Conservation (phyloP, 768 basidiomycete species). For the Mycena galericulata region DNA sequence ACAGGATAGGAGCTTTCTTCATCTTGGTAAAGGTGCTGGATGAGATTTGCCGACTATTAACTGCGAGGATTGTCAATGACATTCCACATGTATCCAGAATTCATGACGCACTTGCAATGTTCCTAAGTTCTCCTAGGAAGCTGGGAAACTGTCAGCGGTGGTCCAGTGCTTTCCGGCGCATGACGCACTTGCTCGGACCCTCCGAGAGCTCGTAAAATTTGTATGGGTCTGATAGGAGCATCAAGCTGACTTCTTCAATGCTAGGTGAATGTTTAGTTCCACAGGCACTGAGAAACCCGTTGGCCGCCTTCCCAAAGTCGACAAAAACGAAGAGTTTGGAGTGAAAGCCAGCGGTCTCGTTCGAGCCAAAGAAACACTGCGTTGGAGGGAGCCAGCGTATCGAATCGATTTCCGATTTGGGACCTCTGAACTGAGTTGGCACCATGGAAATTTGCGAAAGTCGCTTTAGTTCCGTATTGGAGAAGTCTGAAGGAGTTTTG, state of each 20-base stretch:
- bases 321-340: slow-evolving; percentile 89
- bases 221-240: slow-evolving; percentile 74
- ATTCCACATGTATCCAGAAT: too few species aligned
- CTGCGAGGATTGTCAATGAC: too few species aligned
- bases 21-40: slow-evolving; percentile 68
- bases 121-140: slow-evolving; percentile 84
- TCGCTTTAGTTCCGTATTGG: slow-evolving; percentile 61
- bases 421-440: slow-evolving; percentile 64
- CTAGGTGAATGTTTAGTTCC: slow-evolving; percentile 92
- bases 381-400: slow-evolving; percentile 65
- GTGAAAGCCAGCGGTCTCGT: slow-evolving; percentile 69
- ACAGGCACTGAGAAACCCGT: slow-evolving; percentile 86
- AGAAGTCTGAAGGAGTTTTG: slow-evolving; percentile 62
- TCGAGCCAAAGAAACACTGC: slow-evolving; percentile 77
- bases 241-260: slow-evolving; percentile 82
- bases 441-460: slow-evolving; percentile 76
- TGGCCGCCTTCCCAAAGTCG: slow-evolving; percentile 86
- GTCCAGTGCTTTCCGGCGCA: not conserved
- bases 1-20: slow-evolving; percentile 77
- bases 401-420: slow-evolving; percentile 44
- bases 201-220: slow-evolving; percentile 79
- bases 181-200: slow-evolving; percentile 72
- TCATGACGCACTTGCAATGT: slow-evolving; percentile 58
- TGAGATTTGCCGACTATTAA: slow-evolving; percentile 73
- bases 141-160: slow-evolving; percentile 51